A percentile compares a stretch with the other conserved stretches of the same genome.
Evolutionary conservation across 306 rosid genomes (phyloP).

Genomic region (Aeschynomene evenia): DNA sequence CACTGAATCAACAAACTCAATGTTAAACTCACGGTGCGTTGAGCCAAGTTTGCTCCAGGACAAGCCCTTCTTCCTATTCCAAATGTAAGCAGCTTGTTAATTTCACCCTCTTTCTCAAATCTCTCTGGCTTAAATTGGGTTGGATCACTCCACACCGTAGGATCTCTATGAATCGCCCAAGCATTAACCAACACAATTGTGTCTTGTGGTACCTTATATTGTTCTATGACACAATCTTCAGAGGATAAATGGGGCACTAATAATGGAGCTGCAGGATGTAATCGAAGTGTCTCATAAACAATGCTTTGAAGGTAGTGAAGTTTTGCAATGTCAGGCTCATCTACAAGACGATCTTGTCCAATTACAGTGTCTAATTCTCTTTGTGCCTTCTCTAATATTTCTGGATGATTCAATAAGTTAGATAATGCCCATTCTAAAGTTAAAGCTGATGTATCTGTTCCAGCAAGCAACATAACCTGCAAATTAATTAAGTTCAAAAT

Average conservation of each 20-base stretch:
- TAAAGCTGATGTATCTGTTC: slow-evolving; percentile 46
- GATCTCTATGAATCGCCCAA: slow-evolving; percentile 62
- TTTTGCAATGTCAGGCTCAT: slow-evolving; percentile 41
- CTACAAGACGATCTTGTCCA: slow-evolving; percentile 34
- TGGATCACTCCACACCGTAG: slow-evolving; percentile 42
- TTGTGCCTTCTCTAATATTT: slow-evolving; percentile 37
- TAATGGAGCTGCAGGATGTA: slow-evolving; percentile 44
- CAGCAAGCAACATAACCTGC: slow-evolving; percentile 42
- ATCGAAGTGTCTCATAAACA: slow-evolving; percentile 42
- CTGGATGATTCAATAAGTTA: slow-evolving; percentile 43
- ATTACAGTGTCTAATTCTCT: slow-evolving; percentile 35
- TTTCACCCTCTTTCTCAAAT: slow-evolving; percentile 29
- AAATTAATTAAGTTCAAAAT: neutral
- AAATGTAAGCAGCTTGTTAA: slow-evolving; percentile 41
- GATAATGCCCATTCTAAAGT: slow-evolving; percentile 66
- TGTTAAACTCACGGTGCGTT: slow-evolving; percentile 34
- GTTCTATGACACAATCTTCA: slow-evolving; percentile 35
- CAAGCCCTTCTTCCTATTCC: slow-evolving; percentile 55
- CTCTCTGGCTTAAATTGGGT: slow-evolving; percentile 49
- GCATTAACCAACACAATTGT: slow-evolving; percentile 48
- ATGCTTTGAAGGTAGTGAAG: slow-evolving; percentile 49
- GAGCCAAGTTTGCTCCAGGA: slow-evolving; percentile 45
- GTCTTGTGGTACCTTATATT: slow-evolving; percentile 36
- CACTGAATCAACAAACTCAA: slow-evolving; percentile 47
- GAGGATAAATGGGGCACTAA: slow-evolving; percentile 48